A percentile compares a stretch with the other conserved stretches of the same genome.
phyloP scores from a whole-genome alignment of 2,329 filamentous ascomycete genomes.

The Colletotrichum echinochloae region DNA sequence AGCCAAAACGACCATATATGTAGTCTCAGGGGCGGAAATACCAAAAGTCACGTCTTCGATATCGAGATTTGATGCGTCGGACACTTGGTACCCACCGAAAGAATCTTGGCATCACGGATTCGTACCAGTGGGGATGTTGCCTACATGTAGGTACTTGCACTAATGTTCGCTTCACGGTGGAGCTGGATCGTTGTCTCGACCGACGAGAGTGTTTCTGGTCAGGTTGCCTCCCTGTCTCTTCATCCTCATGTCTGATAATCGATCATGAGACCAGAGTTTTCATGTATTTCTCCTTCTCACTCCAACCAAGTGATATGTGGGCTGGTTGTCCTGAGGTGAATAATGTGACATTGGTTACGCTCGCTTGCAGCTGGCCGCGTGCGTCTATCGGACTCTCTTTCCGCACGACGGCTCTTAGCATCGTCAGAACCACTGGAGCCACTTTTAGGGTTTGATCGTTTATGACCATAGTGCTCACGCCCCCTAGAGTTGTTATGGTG shows the following conservation, averaged over 20 bases:
- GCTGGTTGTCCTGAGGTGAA: constrained; percentile 45
- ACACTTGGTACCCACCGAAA: not conserved
- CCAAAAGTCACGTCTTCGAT: not conserved
- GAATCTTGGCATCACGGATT: not conserved
- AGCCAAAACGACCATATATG: not conserved
- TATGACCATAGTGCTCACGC: not conserved
- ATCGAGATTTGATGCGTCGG: not conserved
- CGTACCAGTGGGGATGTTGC: not conserved
- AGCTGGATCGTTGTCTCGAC: constrained; percentile 20
- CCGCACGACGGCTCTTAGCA: constrained; percentile 23
- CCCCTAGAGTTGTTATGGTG: accelerated
- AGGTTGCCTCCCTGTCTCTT: constrained; percentile 41
- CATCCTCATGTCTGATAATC: constrained; percentile 41
- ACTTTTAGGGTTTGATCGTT: not conserved
- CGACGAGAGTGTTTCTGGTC: constrained; percentile 6
- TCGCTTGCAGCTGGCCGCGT: constrained; percentile 46
- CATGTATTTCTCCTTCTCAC: constrained; percentile 37
- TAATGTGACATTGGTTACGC: constrained; percentile 46
- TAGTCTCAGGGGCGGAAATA: not conserved
- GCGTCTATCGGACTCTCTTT: constrained; percentile 47
- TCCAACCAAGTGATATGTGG: constrained; percentile 43
- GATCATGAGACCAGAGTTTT: constrained; percentile 42
- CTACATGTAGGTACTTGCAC: too few species aligned
- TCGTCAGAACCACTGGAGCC: not conserved
- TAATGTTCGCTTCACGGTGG: too few species aligned